Percentiles rank a stretch among this genome's conserved stretches.
Conservation (phyloP, 129 eudicot species). For the Solidago caesia region DNA sequence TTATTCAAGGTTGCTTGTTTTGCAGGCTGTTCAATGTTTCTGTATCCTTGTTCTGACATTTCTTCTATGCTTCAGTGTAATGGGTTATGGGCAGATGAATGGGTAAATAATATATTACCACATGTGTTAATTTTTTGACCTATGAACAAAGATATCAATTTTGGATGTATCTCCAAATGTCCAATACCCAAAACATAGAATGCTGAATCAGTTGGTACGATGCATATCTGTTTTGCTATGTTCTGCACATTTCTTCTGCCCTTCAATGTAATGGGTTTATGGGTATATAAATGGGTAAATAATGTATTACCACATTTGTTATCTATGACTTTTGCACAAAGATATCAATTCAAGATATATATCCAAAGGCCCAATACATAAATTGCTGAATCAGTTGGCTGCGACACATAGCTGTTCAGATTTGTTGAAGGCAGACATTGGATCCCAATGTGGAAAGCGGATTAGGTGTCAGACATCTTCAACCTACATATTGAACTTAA, state of each 20-base stretch:
- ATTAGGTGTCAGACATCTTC: conserved; percentile 49
- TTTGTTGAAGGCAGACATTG: conserved; percentile 37
- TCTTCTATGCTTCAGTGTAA: conserved; percentile 10
- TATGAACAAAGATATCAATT: conserved; percentile 63
- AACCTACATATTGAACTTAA: conserved; percentile 71
- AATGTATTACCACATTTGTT: conserved; percentile 26
- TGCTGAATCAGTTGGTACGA: conserved; percentile 59
- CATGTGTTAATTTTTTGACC: conserved; percentile 43
- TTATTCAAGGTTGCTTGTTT: conserved; percentile 30
- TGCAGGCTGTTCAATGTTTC: conserved; percentile 91
- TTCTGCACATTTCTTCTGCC: conserved; percentile 14
- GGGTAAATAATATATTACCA: not conserved
- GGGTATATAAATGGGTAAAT: conserved; percentile 5
- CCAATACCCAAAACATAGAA: conserved; percentile 57
- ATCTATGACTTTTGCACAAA: conserved; percentile 41
- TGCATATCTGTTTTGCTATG: conserved; percentile 31
- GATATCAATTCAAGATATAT: conserved; percentile 86
- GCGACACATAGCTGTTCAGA: conserved; percentile 38
- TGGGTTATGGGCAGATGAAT: conserved; percentile 13
- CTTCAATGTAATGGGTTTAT: conserved; percentile 13
- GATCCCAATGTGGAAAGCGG: conserved; percentile 46
- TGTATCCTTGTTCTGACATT: conserved; percentile 63
- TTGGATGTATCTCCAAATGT: conserved; percentile 70
- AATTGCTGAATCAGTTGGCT: conserved; percentile 66
- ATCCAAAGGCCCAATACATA: conserved; percentile 81